Percentiles rank a stretch among this genome's conserved stretches.
Evolutionary conservation across 768 basidiomycete species (phyloP).

Genomic region (Tremella yokohamensis): DNA sequence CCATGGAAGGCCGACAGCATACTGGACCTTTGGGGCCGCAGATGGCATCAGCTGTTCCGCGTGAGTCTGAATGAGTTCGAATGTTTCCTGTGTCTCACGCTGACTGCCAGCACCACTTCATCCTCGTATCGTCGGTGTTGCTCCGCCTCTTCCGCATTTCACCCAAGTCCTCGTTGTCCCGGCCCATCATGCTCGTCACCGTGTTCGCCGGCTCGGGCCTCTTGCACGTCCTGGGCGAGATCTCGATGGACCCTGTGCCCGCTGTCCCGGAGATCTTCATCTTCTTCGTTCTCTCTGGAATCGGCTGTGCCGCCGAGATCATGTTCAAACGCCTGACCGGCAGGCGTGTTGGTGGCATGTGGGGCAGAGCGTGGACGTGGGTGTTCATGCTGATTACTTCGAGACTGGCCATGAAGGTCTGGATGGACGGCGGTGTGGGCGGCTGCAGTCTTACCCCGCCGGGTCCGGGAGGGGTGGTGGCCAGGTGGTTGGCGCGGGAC

Average conservation of each 20-base stretch:
- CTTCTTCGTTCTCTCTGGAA: conserved; percentile 39
- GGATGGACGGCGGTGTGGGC: conserved; percentile 42
- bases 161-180: conserved; percentile 19
- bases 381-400: conserved; percentile 21
- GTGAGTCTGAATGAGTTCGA: conserved; percentile 8
- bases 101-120: conserved; percentile 34
- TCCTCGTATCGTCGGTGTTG: conserved; percentile 34
- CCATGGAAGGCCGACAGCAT: conserved; percentile 42
- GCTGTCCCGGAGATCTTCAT: conserved; percentile 23
- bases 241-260: conserved; percentile 38
- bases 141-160: conserved; percentile 16
- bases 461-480: background rate
- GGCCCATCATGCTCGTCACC: conserved; percentile 31
- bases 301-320: conserved; percentile 39
- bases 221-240: conserved; percentile 43
- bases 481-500: background rate
- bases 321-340: conserved; percentile 39
- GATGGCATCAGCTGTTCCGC: conserved; percentile 47
- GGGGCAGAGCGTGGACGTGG: conserved; percentile 44
- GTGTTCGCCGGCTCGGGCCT: conserved; percentile 29
- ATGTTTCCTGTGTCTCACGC: background rate
- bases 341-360: conserved; percentile 30
- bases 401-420: conserved; percentile 20
- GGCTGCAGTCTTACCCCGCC: conserved; percentile 28
- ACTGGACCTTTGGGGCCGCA: conserved; percentile 47